Percentiles rank a stretch among this genome's conserved stretches.
Conservation (phyloP, 352 stramenopile species). For the Pythium folliculosum region DNA sequence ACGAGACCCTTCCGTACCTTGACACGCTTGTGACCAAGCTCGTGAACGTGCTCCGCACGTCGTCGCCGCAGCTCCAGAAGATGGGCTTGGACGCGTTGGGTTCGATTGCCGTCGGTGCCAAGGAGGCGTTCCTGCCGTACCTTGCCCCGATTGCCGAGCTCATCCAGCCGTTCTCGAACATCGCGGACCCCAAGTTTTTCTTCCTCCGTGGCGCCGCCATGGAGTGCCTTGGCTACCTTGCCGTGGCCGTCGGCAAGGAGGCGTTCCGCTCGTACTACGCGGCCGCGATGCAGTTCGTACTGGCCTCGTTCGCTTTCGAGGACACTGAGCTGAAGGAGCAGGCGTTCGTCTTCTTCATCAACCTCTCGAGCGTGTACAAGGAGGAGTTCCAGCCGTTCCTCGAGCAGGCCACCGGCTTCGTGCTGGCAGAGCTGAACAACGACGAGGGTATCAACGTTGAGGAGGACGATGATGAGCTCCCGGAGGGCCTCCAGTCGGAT, state of each 20-base stretch:
- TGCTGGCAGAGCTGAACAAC: constrained; percentile 72
- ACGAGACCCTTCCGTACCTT: constrained; percentile 94
- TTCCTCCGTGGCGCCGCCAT: constrained; percentile 94
- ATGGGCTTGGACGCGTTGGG: constrained; percentile 96
- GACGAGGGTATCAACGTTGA: constrained; percentile 77
- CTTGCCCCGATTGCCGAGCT: constrained; percentile 87
- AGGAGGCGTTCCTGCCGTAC: constrained; percentile 97
- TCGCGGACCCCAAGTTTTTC: constrained; percentile 93
- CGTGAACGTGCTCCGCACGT: constrained; percentile 90
- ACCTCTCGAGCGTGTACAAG: constrained; percentile 97
- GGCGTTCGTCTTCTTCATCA: constrained; percentile 98
- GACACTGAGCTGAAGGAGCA: constrained; percentile 98
- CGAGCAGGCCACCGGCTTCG: constrained; percentile 65
- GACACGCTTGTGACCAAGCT: constrained; percentile 96
- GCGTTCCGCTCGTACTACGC: constrained; percentile 95
- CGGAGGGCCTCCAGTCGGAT: constrained; percentile 77
- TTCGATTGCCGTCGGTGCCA: constrained; percentile 95
- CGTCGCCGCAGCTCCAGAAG: constrained; percentile 94
- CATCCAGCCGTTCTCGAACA: constrained; percentile 88
- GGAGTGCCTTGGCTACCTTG: constrained; percentile 98
- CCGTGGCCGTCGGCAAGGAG: constrained; percentile 95
- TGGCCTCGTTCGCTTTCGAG: constrained; percentile 92
- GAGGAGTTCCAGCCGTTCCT: constrained; percentile 96
- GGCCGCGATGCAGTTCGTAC: constrained; percentile 94
- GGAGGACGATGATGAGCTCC: constrained; percentile 69